Conservation (phyloP, 208 protist species). For the Trypanosoma theileri region DNA sequence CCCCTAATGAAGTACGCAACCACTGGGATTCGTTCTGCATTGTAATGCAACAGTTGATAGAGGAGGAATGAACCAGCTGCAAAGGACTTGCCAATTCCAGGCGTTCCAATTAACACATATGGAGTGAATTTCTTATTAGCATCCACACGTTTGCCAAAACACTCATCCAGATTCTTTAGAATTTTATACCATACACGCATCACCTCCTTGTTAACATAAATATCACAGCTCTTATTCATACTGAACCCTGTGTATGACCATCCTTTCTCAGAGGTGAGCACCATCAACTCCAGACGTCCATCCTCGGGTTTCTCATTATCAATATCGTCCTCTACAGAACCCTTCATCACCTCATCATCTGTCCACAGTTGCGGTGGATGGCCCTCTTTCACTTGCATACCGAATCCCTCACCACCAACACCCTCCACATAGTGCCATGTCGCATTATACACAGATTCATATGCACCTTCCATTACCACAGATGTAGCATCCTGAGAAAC, state of each 20-base stretch:
- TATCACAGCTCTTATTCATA: neutral
- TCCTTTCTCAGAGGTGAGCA: neutral
- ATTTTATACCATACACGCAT: neutral
- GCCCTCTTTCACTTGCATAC: no score
- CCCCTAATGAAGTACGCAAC: neutral
- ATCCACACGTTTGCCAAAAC: neutral
- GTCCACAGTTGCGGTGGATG: no score
- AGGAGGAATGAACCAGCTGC: conserved; percentile 2
- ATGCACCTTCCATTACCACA: no score
- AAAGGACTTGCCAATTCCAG: conserved; percentile 5
- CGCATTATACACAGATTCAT: no score
- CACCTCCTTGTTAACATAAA: neutral
- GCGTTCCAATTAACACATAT: conserved; percentile 7
- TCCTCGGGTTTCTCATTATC: no score
- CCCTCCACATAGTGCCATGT: no score
- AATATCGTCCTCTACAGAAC: no score
- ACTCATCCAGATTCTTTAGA: neutral
- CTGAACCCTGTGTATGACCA: neutral
- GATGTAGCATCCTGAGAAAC: no score
- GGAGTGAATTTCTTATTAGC: no score
- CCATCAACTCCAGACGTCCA: neutral
- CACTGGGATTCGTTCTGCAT: neutral
- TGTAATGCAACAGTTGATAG: conserved; percentile 10
- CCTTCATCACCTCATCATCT: no score
- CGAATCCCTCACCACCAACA: no score